phyloP scores from a whole-genome alignment of 129 eudicot species.

The Oenanthe sinensis region DNA sequence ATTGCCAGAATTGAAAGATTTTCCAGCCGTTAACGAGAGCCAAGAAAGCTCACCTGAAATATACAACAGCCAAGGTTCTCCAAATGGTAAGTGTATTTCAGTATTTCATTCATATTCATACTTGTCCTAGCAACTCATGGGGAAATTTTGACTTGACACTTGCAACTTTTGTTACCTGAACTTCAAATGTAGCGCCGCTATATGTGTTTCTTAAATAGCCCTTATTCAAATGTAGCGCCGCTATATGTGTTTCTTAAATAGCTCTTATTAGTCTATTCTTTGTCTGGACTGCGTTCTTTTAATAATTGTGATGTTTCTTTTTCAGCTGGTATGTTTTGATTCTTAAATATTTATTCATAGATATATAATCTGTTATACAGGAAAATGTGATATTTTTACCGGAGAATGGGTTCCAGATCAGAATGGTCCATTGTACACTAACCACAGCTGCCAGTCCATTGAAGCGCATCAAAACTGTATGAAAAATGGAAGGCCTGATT shows the following conservation, averaged over 20 bases:
- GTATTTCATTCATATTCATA: not conserved
- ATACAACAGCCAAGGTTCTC: conserved; percentile 16
- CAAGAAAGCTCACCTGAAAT: not conserved
- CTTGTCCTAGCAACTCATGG: not conserved
- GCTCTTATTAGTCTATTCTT: not conserved
- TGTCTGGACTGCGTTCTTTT: not conserved
- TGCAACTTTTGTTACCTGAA: not conserved
- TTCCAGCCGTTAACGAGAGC: conserved; percentile 16
- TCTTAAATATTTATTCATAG: not conserved
- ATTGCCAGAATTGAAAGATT: conserved; percentile 18
- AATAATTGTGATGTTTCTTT: not conserved
- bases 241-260: too few relatives aligned
- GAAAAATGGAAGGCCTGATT: conserved; percentile 78
- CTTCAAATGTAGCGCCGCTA: not conserved
- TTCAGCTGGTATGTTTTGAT: not conserved
- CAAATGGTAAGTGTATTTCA: conserved; percentile 28
- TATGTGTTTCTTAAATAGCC: not conserved
- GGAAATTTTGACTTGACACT: not conserved
- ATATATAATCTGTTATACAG: conserved; percentile 9
- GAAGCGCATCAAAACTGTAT: conserved; percentile 82
- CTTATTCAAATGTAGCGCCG: not conserved
- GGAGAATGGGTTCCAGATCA: conserved; percentile 78
- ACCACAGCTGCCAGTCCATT: conserved; percentile 46
- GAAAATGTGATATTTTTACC: conserved; percentile 52
- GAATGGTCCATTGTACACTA: conserved; percentile 59